Conservation (phyloP, 805 yeast genomes). For the Alloascoidea africana region DNA sequence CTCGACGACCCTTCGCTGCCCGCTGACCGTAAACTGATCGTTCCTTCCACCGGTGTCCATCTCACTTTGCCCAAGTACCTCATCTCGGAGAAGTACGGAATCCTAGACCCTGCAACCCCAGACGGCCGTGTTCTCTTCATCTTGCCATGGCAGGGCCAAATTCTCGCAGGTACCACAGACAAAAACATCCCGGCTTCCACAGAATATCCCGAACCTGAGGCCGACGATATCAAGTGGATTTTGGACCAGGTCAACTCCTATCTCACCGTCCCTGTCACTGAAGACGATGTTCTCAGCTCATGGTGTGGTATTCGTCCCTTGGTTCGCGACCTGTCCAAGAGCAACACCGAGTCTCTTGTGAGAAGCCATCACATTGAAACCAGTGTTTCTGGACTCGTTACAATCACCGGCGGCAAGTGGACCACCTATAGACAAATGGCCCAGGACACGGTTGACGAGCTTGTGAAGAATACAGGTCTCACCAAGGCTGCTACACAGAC, state of each 20-base stretch:
- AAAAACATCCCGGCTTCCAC: slow-evolving; percentile 18
- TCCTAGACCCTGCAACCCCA: slow-evolving; percentile 80
- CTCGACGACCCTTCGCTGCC: slow-evolving; percentile 46
- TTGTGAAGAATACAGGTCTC: slow-evolving; percentile 29
- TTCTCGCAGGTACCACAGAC: slow-evolving; percentile 93
- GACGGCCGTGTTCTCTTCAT: slow-evolving; percentile 96
- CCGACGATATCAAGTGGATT: slow-evolving; percentile 79
- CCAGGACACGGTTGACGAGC: slow-evolving; percentile 74
- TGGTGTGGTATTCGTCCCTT: slow-evolving; percentile 97
- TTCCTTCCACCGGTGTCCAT: slow-evolving; percentile 91
- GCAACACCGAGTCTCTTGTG: slow-evolving; percentile 74
- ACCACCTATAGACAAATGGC: slow-evolving; percentile 98
- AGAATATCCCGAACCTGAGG: slow-evolving; percentile 57
- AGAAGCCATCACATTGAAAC: slow-evolving; percentile 74
- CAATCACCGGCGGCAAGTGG: slow-evolving; percentile 97
- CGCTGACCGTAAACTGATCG: slow-evolving; percentile 55
- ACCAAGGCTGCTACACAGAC: slow-evolving; percentile 15
- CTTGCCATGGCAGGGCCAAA: slow-evolving; percentile 96
- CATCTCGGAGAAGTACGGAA: slow-evolving; percentile 77
- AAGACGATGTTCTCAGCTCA: slow-evolving; percentile 85
- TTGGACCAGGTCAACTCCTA: slow-evolving; percentile 80
- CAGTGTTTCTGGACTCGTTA: slow-evolving; percentile 62
- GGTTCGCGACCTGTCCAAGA: slow-evolving; percentile 54
- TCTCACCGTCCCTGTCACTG: slow-evolving; percentile 72
- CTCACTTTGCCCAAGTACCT: slow-evolving; percentile 84